These are phyloP conservation scores for Zygotorulaspora florentina DNA, from an alignment of 805 yeast species.

Conservation along the genomic window DNA sequence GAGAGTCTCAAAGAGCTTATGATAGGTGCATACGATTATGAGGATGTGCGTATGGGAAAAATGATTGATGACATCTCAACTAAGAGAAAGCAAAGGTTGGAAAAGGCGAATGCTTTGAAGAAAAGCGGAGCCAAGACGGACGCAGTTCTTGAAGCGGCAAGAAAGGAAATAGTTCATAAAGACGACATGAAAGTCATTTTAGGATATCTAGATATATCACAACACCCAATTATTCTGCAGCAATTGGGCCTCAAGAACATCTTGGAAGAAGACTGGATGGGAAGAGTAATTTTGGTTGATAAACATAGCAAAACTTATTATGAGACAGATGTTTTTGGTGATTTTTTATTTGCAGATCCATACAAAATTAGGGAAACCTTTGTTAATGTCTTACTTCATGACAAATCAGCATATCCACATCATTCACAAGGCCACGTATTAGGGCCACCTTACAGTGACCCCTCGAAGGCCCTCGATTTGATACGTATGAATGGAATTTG, in stretches of 20 bases:
- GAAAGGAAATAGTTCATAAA: constrained; percentile 45
- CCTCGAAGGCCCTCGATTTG: constrained; percentile 41
- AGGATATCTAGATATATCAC: constrained; percentile 49
- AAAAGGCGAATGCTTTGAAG: constrained; percentile 43
- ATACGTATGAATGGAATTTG: constrained; percentile 43
- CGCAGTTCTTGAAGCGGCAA: constrained; percentile 45
- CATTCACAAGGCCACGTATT: constrained; percentile 32
- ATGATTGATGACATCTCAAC: constrained; percentile 37
- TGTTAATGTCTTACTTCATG: constrained; percentile 38
- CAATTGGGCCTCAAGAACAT: constrained; percentile 19
- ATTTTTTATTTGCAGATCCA: constrained; percentile 33
- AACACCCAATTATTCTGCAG: constrained; percentile 32
- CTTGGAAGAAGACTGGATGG: constrained; percentile 38
- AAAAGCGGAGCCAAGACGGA: constrained; percentile 41
- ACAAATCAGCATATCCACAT: constrained; percentile 15
- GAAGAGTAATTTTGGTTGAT: constrained; percentile 55
- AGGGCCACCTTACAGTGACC: constrained; percentile 42
- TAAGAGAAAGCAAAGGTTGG: constrained; percentile 41
- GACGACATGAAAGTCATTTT: constrained; percentile 41
- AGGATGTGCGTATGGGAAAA: constrained; percentile 40
- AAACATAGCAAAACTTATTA: constrained; percentile 35
- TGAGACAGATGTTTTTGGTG: constrained; percentile 37
- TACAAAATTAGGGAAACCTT: constrained; percentile 37
- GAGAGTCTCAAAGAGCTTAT: constrained; percentile 22
- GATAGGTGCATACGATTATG: constrained; percentile 46